phyloP scores from a whole-genome alignment of 176 grass and related monocot species.

The Eragrostis nindensis region DNA sequence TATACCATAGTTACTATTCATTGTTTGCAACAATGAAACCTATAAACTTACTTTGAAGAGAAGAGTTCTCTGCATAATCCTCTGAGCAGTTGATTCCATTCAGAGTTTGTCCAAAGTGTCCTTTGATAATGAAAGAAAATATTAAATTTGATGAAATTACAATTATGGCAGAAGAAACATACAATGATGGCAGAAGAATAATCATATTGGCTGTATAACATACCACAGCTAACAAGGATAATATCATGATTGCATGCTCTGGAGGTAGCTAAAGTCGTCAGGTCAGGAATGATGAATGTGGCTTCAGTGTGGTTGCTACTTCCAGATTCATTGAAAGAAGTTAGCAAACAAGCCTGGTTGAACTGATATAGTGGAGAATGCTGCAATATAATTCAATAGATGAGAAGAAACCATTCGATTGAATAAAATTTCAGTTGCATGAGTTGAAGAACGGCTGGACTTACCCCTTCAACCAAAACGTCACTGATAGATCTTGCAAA shows the following conservation, averaged over 20 bases:
- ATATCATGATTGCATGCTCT: constrained; percentile 11
- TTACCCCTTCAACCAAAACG: constrained; percentile 58
- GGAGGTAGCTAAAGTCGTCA: constrained; percentile 56
- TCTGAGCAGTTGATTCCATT: constrained; percentile 39
- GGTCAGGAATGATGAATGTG: constrained; percentile 69
- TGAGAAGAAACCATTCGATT: constrained; percentile 35
- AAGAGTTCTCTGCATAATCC: constrained; percentile 32
- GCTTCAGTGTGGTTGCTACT: constrained; percentile 68
- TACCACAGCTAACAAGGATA: constrained; percentile 78
- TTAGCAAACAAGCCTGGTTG: constrained; percentile 60
- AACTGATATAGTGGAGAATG: constrained; percentile 61
- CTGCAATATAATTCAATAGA: constrained; percentile 50
- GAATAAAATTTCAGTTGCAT: constrained; percentile 4
- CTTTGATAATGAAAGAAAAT: constrained; percentile 30
- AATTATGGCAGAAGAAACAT: too few relatives aligned
- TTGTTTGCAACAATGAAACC: constrained; percentile 5
- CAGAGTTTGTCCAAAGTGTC: constrained; percentile 38
- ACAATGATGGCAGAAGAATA: constrained; percentile 23
- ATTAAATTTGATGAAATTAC: constrained; percentile 46
- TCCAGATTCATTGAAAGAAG: constrained; percentile 62
- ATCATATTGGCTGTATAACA: constrained; percentile 44
- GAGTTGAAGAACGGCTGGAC: constrained; percentile 17
- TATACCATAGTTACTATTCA: constrained; percentile 11
- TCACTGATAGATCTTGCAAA: constrained; percentile 58
- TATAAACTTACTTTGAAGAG: constrained; percentile 54